A percentile compares a stretch with the other conserved stretches of the same genome.
Conservation (phyloP, 225 moss, liverwort and hornwort species). For the Bryum argenteum region DNA sequence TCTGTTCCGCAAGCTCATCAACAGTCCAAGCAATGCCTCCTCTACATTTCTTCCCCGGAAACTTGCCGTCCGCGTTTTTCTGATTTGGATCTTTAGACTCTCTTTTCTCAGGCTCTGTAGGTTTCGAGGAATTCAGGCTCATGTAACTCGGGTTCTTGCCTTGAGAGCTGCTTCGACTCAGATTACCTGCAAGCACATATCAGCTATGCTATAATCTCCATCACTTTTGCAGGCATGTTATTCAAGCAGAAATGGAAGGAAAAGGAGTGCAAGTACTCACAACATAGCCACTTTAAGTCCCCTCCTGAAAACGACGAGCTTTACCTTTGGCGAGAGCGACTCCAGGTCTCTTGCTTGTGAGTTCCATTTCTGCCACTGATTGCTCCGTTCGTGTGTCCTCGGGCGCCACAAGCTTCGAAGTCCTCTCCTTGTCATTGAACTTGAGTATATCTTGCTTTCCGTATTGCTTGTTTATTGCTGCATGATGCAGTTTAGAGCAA, state of each 20-base stretch:
- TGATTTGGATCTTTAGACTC: conserved; percentile 15
- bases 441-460: conserved; percentile 25
- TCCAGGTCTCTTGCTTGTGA: conserved; percentile 28
- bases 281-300: background rate
- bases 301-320: background rate
- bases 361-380: conserved; percentile 35
- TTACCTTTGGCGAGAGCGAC: conserved; percentile 32
- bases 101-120: conserved; percentile 15
- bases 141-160: conserved; percentile 8
- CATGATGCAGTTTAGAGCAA: background rate
- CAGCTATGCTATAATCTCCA: background rate
- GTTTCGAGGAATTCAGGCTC: conserved; percentile 22
- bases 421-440: conserved; percentile 37
- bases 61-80: conserved; percentile 23
- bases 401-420: conserved; percentile 16
- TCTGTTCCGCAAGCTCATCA: conserved; percentile 50
- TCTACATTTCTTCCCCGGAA: conserved; percentile 46
- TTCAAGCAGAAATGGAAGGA: too few relatives aligned
- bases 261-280: too few relatives aligned
- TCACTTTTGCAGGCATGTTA: background rate
- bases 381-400: conserved; percentile 25
- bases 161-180: conserved; percentile 30
- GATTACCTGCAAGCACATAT: conserved; percentile 31
- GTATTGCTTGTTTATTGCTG: conserved; percentile 33
- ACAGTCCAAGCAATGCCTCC: conserved; percentile 57